Percentiles rank a stretch among this genome's conserved stretches.
These are phyloP conservation scores for Yamadazyma siamensis DNA, from an alignment of 1,139 yeast species.

Conservation along the genomic window DNA sequence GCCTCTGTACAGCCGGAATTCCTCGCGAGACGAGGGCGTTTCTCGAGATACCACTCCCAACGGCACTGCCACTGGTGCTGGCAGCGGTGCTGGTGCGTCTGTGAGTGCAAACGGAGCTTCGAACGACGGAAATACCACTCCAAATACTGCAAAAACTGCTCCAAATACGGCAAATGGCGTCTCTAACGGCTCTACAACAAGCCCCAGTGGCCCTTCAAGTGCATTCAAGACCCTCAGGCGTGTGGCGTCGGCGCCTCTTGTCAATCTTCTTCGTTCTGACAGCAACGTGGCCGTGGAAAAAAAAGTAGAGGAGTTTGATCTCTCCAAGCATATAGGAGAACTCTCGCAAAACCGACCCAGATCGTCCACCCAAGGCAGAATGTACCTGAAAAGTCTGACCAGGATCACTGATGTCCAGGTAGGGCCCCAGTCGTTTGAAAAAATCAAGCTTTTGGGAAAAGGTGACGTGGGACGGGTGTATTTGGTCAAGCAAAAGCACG, in stretches of 20 bases:
- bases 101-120: not conserved
- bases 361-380: slow-evolving; percentile 52
- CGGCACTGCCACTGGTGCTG: not conserved
- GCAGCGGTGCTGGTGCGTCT: not conserved
- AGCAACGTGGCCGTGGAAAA: slow-evolving; percentile 6
- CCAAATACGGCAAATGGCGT: too few species aligned
- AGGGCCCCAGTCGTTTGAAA: slow-evolving; percentile 82
- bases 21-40: not conserved
- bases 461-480: slow-evolving; percentile 99
- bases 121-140: not conserved
- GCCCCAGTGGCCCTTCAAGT: too few species aligned
- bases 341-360: slow-evolving; percentile 46
- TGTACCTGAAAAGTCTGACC: slow-evolving; percentile 70
- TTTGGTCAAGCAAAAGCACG: slow-evolving; percentile 75
- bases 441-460: slow-evolving; percentile 81
- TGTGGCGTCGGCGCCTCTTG: slow-evolving; percentile 81
- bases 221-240: slow-evolving; percentile 51
- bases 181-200: not conserved
- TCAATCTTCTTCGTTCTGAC: slow-evolving; percentile 25
- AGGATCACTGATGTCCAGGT: slow-evolving; percentile 78
- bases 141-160: slow-evolving; percentile 4
- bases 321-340: slow-evolving; percentile 55
- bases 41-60: too few species aligned
- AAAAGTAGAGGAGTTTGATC: slow-evolving; percentile 27
- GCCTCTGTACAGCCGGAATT: not conserved